Base-by-base conservation (phyloP, 2,329 filamentous ascomycete species). In the Penicillium crustosum region DNA sequence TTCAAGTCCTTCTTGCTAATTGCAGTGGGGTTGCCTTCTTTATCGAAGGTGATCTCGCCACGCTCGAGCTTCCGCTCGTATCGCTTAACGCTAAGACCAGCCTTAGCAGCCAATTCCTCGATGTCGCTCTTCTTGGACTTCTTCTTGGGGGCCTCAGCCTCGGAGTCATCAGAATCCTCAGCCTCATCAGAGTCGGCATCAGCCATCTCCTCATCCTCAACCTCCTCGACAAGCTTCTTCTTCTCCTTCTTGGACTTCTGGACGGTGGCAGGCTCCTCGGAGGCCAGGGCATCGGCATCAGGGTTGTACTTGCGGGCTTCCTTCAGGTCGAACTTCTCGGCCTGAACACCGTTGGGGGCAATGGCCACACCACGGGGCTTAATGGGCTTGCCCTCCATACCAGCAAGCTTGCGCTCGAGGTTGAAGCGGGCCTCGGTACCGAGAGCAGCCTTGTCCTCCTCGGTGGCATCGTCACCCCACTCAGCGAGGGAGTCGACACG, bases 291-390 rank as follows among this genome's bases (percentile, higher is more conserved):
- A 76, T 99, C 94, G 53, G 91, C 94, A 72, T 97, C 93, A 49
- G 86, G 83, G 76, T 97, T 97, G 83, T 99, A 99, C 78, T 93
- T 94, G 73, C 91, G 85, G 12, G 90, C 89, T 76, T 97, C 91
- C 79, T 95, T 96, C 70, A 99, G 83, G 63, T 93, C 90, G 61
- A 76, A 80, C 78, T 96, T 96, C 68, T 87, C 86, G 57, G 87
- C 85, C 66, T 83, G 79, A 39, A 79, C 75, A 60, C 89, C 89
- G 67, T 89, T 89, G 54, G 90, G 90, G 29, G 83, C 89, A 64
- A 93, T 89, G 59, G 85, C 84, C 61, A 89, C 83, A 64, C 89
- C 89, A 76, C 89, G 88, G 63, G 90, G 85, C 66, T 91, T 85
- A 31, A 94, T 79, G 17, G 93, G 90, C 83, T 96, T 96, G 77